Conservation (phyloP, 2,329 filamentous ascomycete species). For the Fusarium graminum region DNA sequence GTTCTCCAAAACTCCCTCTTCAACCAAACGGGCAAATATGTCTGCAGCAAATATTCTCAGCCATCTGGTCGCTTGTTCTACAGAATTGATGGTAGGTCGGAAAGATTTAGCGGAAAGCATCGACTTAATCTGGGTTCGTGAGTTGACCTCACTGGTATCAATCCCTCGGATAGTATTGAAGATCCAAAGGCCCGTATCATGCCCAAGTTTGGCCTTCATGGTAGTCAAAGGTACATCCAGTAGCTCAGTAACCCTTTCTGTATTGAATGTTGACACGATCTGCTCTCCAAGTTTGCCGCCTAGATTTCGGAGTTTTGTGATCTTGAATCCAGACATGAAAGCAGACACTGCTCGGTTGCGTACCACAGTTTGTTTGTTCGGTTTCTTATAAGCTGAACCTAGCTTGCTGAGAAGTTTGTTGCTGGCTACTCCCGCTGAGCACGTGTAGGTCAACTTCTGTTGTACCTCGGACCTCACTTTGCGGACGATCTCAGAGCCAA, state of each 20-base stretch:
- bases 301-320: conserved; percentile 94
- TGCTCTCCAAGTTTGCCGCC: conserved; percentile 95
- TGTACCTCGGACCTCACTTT: conserved; percentile 77
- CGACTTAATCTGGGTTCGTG: conserved; percentile 92
- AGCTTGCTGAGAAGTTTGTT: conserved; percentile 98
- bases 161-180: conserved; percentile 87
- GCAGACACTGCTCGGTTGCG: conserved; percentile 83
- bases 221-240: conserved; percentile 79
- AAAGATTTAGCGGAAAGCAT: conserved; percentile 99
- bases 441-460: conserved; percentile 84
- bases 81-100: conserved; percentile 80
- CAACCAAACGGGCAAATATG: conserved; percentile 88
- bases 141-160: conserved; percentile 89
- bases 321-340: conserved; percentile 88
- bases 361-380: conserved; percentile 94
- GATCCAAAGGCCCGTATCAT: conserved; percentile 88
- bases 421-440: conserved; percentile 86
- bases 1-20: conserved; percentile 90
- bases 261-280: conserved; percentile 82
- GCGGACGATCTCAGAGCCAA: conserved; percentile 90
- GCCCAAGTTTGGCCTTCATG: conserved; percentile 81
- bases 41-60: conserved; percentile 91
- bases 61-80: conserved; percentile 86
- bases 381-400: conserved; percentile 91
- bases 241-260: conserved; percentile 82